These are phyloP conservation scores for Kuraishia borneana DNA, from an alignment of 805 yeast genomes.

Conservation along the genomic window DNA sequence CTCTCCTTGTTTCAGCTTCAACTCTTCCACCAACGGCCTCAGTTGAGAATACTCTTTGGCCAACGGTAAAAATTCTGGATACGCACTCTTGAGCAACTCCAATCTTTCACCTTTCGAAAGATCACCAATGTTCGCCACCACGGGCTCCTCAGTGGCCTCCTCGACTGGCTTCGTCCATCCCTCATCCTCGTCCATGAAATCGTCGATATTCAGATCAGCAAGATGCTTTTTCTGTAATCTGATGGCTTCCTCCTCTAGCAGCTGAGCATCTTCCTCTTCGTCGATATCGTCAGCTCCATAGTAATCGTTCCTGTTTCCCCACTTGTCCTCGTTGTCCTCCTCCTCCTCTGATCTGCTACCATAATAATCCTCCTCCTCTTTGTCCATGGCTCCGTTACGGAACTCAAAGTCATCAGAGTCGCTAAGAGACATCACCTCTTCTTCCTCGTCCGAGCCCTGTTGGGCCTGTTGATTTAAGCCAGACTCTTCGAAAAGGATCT, in stretches of 20 bases:
- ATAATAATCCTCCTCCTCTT: constrained; percentile 28
- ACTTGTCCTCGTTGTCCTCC: constrained; percentile 27
- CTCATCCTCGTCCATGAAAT: constrained; percentile 69
- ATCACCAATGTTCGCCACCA: constrained; percentile 30
- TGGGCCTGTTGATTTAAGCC: constrained; percentile 26
- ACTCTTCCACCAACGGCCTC: constrained; percentile 27
- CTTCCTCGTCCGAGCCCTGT: constrained; percentile 32
- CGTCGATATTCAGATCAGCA: constrained; percentile 65
- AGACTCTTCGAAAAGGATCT: constrained; percentile 44
- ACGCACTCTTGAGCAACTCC: constrained; percentile 43
- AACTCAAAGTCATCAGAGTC: constrained; percentile 21
- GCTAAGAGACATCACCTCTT: constrained; percentile 38
- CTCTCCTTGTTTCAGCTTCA: constrained; percentile 22
- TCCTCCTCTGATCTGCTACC: constrained; percentile 9
- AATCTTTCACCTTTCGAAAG: constrained; percentile 44
- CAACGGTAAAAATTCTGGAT: constrained; percentile 80
- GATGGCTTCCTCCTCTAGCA: constrained; percentile 79
- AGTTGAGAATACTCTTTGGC: constrained; percentile 44
- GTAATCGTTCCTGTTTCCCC: constrained; percentile 35
- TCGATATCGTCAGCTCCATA: constrained; percentile 57
- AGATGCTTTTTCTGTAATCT: constrained; percentile 76
- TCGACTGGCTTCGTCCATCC: constrained; percentile 61
- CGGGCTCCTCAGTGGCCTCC: constrained; percentile 30
- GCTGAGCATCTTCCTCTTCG: constrained; percentile 69
- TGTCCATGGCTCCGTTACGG: constrained; percentile 22